Base-by-base conservation (phyloP, 2,329 filamentous ascomycete genomes). In the Fusarium odoratissimum region DNA sequence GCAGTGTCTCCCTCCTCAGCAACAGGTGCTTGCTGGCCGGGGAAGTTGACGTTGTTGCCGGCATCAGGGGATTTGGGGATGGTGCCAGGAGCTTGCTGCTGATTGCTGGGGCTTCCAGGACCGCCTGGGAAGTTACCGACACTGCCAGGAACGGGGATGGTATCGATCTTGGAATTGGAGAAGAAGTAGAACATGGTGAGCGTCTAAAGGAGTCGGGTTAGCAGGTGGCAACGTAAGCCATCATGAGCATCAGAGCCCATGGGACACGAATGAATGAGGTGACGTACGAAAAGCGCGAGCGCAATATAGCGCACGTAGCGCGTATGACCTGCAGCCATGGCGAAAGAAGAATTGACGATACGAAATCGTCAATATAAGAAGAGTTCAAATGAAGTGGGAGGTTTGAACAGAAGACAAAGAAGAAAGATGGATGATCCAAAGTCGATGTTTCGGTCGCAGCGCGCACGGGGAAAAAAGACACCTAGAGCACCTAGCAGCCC, bases 231-330 rank as follows among this genome's bases (percentile, higher is more conserved):
- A 64, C 58, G 59, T 62, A 51, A 59, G 62, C 46, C 57, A 46
- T 62, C 23, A 48, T 48, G 42, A 58, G 37, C 51, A 25, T 37
- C n/a, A 25, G 23, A 25, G 37, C 55, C 16, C 56, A 51, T 35
- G 31, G 31, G 48, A 51, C n/a, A 51, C 9, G 13, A 28, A 40
- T 52, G 40, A 41, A 42, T 16, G 33, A 35, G 59, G 28, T 30
- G 48, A 87, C 92, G 80, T 89, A 97, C 95, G 80, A 97, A 92
- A 79, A 95, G 88, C 67, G 94, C 93, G 79, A 97, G 91, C 80
- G 96, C 87, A 81, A 97, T 87, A 83, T 91, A 92, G 87, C 90
- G 89, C 87, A 91, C 84, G 79, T 94, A 94, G 83, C 93, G 91
- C 83, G 91, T 90, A 75, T 89, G 91, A 80, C 91, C 91, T 67